These are phyloP conservation scores for Vaccinium corymbosum DNA, from an alignment of 148 eudicot species.

Conservation along the genomic window DNA sequence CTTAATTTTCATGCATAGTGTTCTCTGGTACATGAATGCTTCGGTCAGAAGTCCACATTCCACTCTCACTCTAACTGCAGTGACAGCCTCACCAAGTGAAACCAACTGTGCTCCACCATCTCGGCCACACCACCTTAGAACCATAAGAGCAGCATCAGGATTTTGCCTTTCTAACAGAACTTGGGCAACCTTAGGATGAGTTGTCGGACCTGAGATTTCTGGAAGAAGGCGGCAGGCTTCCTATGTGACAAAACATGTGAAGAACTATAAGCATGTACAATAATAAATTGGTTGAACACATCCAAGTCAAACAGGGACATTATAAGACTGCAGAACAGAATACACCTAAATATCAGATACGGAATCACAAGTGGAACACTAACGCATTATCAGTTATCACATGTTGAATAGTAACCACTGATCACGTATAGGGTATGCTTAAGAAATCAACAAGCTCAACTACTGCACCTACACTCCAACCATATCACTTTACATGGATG, in stretches of 20 bases:
- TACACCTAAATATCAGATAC: neutral
- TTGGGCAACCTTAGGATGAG: constrained; percentile 93
- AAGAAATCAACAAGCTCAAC: neutral
- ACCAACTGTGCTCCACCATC: constrained; percentile 59
- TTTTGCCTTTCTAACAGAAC: constrained; percentile 76
- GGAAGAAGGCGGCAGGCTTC: constrained; percentile 89
- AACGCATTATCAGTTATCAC: neutral
- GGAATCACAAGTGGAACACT: neutral
- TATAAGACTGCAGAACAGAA: neutral
- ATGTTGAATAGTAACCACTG: neutral
- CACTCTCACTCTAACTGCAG: constrained; percentile 80
- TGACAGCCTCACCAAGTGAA: constrained; percentile 79
- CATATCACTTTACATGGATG: neutral
- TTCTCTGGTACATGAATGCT: constrained; percentile 92
- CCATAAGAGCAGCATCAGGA: constrained; percentile 97
- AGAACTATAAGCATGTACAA: constrained; percentile 17
- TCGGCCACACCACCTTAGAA: constrained; percentile 83
- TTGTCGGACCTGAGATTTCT: constrained; percentile 76
- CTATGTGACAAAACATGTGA: constrained; percentile 32
- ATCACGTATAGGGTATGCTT: neutral
- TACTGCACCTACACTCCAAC: neutral
- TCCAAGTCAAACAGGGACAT: neutral
- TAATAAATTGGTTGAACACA: neutral
- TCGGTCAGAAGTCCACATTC: constrained; percentile 92
- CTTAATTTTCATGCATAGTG: constrained; percentile 58